phyloP scores from a whole-genome alignment of 2,329 filamentous ascomycete species.

The Calonectria honghensis region DNA sequence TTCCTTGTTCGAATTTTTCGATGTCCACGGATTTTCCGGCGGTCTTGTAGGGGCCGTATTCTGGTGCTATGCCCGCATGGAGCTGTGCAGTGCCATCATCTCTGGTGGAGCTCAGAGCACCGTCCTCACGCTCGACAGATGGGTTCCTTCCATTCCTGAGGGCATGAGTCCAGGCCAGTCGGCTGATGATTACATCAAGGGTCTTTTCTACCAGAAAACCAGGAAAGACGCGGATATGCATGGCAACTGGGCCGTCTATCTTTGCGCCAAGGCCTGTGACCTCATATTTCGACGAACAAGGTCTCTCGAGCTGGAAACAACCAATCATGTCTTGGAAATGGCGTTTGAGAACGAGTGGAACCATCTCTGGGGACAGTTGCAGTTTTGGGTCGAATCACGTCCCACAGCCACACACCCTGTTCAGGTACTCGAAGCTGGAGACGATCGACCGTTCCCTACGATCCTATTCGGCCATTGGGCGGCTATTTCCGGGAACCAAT shows the following conservation, averaged over 20 bases:
- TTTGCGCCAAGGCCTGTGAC: constrained; percentile 70
- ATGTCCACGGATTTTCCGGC: constrained; percentile 67
- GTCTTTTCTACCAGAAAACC: constrained; percentile 55
- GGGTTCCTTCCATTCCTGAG: constrained; percentile 60
- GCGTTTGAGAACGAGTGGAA: constrained; percentile 64
- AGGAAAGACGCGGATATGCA: constrained; percentile 66
- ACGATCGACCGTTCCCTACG: constrained; percentile 64
- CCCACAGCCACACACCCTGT: constrained; percentile 62
- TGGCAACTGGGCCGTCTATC: constrained; percentile 73
- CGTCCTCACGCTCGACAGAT: constrained; percentile 69
- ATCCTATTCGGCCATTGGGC: constrained; percentile 69
- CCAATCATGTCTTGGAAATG: constrained; percentile 62
- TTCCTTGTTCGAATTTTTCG: constrained; percentile 69
- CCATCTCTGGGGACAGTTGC: constrained; percentile 66
- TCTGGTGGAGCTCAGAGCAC: constrained; percentile 68
- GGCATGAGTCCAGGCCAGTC: constrained; percentile 37
- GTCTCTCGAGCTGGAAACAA: constrained; percentile 63
- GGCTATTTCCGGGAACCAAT: constrained; percentile 71
- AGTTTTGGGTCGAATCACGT: constrained; percentile 66
- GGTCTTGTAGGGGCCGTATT: constrained; percentile 72
- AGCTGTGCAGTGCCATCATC: constrained; percentile 73
- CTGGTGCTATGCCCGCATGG: constrained; percentile 76
- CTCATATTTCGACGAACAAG: constrained; percentile 60
- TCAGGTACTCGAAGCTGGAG: constrained; percentile 50
- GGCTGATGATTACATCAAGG: constrained; percentile 54